A percentile compares a stretch with the other conserved stretches of the same genome.
Evolutionary conservation across 2,329 filamentous ascomycete genomes (phyloP).

Genomic region (Fusarium sp.): DNA sequence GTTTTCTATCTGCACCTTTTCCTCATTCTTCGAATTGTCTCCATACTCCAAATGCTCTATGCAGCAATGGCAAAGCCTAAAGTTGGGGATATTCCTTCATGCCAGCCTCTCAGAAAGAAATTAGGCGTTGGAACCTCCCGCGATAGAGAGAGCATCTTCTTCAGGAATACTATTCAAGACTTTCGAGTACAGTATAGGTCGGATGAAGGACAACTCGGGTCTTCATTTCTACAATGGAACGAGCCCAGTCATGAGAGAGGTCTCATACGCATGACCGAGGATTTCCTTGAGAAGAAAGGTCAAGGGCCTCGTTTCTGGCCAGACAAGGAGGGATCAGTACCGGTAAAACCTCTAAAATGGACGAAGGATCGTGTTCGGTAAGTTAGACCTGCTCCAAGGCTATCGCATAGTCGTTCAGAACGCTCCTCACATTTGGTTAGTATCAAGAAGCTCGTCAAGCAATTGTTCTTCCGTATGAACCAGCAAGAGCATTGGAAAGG

Average conservation of each 20-base stretch:
- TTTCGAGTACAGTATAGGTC: not conserved
- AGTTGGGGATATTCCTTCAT: not conserved
- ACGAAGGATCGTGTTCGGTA: not conserved
- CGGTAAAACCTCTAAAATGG: not conserved
- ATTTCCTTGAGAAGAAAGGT: not conserved
- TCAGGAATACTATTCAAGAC: not conserved
- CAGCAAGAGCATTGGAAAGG: not conserved
- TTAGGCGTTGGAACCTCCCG: not conserved
- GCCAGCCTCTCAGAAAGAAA: not conserved
- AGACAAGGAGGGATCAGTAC: not conserved
- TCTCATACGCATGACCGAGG: not conserved
- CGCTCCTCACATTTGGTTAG: not conserved
- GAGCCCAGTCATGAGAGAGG: not conserved
- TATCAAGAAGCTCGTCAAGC: not conserved
- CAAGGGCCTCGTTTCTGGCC: conserved; percentile 8
- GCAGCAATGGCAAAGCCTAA: not conserved
- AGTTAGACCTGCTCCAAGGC: accelerated
- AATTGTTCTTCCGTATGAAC: conserved; percentile 11
- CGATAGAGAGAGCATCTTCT: not conserved
- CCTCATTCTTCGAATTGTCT: not conserved
- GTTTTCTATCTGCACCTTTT: not conserved
- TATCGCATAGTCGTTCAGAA: accelerated
- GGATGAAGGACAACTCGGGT: accelerated
- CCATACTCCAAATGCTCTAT: not conserved
- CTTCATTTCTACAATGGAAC: not conserved